Evolutionary conservation across 768 basidiomycete species (phyloP).

Genomic region (Mycena vulgaris): DNA sequence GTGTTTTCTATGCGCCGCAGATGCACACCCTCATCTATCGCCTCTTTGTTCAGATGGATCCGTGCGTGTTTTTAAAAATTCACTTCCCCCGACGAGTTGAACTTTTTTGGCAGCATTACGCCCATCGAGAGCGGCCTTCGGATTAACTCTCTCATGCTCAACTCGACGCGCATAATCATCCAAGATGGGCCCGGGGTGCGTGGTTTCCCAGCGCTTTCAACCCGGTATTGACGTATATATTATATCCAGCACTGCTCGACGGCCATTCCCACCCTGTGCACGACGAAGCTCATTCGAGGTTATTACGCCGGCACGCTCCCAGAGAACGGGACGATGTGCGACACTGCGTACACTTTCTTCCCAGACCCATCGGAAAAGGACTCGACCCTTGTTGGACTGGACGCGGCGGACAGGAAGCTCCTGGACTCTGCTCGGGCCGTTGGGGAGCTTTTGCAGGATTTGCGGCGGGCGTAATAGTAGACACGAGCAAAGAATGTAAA

Average conservation of each 20-base stretch:
- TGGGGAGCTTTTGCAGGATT: conserved; percentile 20
- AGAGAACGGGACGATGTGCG: conserved; percentile 34
- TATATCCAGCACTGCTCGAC: conserved; percentile 30
- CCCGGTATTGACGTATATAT: neutral
- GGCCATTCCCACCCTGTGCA: conserved; percentile 32
- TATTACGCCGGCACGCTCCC: conserved; percentile 33
- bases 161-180: conserved; percentile 41
- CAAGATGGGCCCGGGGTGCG: conserved; percentile 42
- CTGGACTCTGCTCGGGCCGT: conserved; percentile 17
- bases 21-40: neutral
- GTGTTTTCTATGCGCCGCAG: neutral
- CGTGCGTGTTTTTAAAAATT: conserved; percentile 15
- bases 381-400: neutral
- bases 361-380: conserved; percentile 13
- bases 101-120: conserved; percentile 38
- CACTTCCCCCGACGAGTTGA: neutral
- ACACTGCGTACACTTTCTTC: conserved; percentile 26
- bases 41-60: conserved; percentile 26
- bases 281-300: conserved; percentile 28
- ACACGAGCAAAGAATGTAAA: too few species aligned
- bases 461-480: conserved; percentile 3
- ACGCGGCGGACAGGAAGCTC: conserved; percentile 20
- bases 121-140: conserved; percentile 41
- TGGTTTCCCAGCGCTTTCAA: neutral
- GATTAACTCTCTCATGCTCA: conserved; percentile 43